Evolutionary conservation across 2,329 filamentous ascomycete species (phyloP).

Genomic region (Pestalotiopsis sp.): DNA sequence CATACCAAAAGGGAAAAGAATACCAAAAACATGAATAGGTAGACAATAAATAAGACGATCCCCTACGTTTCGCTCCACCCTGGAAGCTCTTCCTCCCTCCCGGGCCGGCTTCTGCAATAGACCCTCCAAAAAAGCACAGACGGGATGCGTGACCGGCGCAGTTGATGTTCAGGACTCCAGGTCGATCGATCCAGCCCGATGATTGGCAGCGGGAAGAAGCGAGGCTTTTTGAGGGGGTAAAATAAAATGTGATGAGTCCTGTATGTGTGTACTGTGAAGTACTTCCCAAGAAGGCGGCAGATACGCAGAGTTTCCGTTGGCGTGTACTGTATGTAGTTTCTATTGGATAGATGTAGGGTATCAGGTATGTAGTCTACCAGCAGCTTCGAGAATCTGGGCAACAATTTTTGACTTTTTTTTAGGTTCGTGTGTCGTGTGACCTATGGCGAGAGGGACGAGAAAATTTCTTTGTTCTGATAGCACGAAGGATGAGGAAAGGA

Average conservation of each 20-base stretch:
- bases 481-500: background rate
- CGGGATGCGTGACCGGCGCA: background rate
- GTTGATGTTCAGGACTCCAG: background rate
- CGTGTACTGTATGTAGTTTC: background rate
- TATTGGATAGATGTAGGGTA: too few species aligned
- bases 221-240: background rate
- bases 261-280: background rate
- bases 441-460: background rate
- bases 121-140: background rate
- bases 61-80: background rate
- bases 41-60: background rate
- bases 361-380: too few species aligned
- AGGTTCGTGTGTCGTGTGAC: background rate
- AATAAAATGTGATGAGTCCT: background rate
- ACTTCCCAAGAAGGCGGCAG: background rate
- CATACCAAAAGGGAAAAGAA: background rate
- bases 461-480: background rate
- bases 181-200: background rate
- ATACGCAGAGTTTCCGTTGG: background rate
- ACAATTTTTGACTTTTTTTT: background rate
- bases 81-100: background rate
- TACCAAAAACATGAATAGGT: background rate
- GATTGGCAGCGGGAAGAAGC: background rate
- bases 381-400: background rate
- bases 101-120: background rate